Evolutionary conservation across 2,329 filamentous ascomycete genomes (phyloP).

Genomic region (Colletotrichum simmondsii): DNA sequence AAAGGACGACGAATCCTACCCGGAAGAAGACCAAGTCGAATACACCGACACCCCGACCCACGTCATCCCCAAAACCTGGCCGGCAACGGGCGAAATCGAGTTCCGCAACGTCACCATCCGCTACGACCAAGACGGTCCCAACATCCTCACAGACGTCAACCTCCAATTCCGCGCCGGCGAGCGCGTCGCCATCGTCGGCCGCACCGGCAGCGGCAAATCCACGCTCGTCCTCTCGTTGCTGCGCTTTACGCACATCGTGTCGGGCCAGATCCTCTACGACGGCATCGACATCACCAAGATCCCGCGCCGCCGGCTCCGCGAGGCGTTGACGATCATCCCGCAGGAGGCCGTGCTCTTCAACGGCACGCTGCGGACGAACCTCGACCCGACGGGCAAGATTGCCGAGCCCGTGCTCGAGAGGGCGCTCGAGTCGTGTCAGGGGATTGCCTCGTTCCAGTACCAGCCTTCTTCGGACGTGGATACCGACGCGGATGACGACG

Average conservation of each 20-base stretch:
- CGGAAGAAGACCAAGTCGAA: conserved; percentile 45
- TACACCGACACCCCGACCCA: conserved; percentile 52
- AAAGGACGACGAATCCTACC: conserved; percentile 51
- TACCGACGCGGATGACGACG: conserved; percentile 37
- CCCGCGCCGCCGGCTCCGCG: conserved; percentile 60
- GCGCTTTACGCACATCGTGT: conserved; percentile 62
- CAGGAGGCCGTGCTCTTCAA: conserved; percentile 69
- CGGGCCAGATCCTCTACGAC: conserved; percentile 65
- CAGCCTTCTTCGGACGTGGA: conserved; percentile 47
- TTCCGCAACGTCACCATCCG: conserved; percentile 63
- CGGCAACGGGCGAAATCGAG: conserved; percentile 58
- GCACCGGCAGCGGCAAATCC: conserved; percentile 86
- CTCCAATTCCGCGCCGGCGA: conserved; percentile 72
- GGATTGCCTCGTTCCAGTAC: conserved; percentile 64
- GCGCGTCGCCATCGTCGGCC: conserved; percentile 82
- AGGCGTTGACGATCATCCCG: conserved; percentile 67
- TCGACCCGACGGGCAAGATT: conserved; percentile 72
- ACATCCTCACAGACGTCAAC: conserved; percentile 62
- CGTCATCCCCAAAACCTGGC: conserved; percentile 56
- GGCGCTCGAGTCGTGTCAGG: conserved; percentile 71
- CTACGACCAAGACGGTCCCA: conserved; percentile 56
- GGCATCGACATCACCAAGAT: conserved; percentile 66
- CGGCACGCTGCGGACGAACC: conserved; percentile 64
- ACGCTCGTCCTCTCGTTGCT: conserved; percentile 70
- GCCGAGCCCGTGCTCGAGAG: conserved; percentile 64